Evolutionary conservation across 2,329 filamentous ascomycete species (phyloP), one percentile per base, ranked within the genome.

Genomic region (Xylaria sp.): DNA sequence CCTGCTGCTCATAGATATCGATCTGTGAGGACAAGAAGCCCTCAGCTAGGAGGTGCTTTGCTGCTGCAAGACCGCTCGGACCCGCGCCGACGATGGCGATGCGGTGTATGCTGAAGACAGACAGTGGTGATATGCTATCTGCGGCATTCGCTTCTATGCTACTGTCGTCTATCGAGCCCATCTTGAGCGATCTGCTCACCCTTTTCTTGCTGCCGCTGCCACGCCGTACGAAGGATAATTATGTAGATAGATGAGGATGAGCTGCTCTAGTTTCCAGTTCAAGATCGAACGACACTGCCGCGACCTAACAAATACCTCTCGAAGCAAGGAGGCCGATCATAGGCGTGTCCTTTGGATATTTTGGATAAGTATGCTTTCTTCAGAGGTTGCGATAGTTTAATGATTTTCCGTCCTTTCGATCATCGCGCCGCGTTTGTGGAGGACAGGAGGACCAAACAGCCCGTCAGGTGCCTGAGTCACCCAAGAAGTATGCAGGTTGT

Each of bases 21-120:
- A 98, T 90, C 37, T 84, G 86, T 13, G 89, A 82, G 76, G 96
- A 96, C 1, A 79, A 73, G 56, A 68, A 69, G 46, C 84, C 76
- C 85, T 91, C 94, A 0, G 91, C 93, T 12, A 88, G 79, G 20
- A 98, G 85, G 76, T 94, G 94, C 85, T 94, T 96, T 63, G 93
- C 93, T 28, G 91, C 89, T 32, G 91, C 88, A 3, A 97, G 84
- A 4, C 95, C 94, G 71, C 88, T 88, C 0, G 94, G 92, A 0
- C 94, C 94, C 10, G 92, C 94, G 25, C 94, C 94, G 73, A 98
- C 89, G 69, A 98, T 85, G 73, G 92, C 93, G 72, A 97, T 85
- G 55, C 81, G 87, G 69, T 85, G 85, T 58, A 92, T 85, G 70
- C 82, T 72, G 76, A 88, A 89, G 37, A 67, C 68, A 15, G 52